Percentiles rank a stretch among this genome's conserved stretches.
Evolutionary conservation across 1,139 yeast genomes (phyloP).

Genomic region (Groenewaldozyma auringiensis): DNA sequence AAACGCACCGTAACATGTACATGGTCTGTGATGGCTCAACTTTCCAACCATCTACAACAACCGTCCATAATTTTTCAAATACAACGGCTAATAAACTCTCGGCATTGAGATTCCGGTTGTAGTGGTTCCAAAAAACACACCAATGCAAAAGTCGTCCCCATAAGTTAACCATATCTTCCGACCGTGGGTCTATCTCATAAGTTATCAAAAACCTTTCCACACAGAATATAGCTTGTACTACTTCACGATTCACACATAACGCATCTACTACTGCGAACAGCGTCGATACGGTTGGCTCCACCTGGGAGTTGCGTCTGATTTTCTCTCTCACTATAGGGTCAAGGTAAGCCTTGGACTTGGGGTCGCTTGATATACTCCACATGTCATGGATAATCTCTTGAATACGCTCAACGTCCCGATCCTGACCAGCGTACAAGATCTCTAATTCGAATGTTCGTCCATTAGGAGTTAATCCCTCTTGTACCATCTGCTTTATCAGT

Average conservation of each 20-base stretch:
- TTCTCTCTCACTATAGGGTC: slow-evolving; percentile 4
- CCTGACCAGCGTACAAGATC: slow-evolving; percentile 25
- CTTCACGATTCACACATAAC: slow-evolving; percentile 23
- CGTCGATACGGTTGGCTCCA: slow-evolving; percentile 24
- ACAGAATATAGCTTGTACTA: slow-evolving; percentile 24
- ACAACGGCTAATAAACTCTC: background rate
- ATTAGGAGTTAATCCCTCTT: slow-evolving; percentile 25
- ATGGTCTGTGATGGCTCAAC: background rate
- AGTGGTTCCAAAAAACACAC: slow-evolving; percentile 7
- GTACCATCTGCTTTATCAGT: slow-evolving; percentile 25
- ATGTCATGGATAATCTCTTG: slow-evolving; percentile 21
- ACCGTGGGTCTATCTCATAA: slow-evolving; percentile 21
- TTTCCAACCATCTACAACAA: background rate
- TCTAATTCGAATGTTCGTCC: slow-evolving; percentile 28
- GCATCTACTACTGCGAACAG: slow-evolving; percentile 27
- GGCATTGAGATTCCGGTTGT: background rate
- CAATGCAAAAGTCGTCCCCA: slow-evolving; percentile 28
- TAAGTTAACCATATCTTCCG: slow-evolving; percentile 16
- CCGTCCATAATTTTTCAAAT: background rate
- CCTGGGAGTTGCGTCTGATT: slow-evolving; percentile 11
- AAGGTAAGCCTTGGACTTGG: background rate
- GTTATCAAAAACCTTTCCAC: slow-evolving; percentile 18
- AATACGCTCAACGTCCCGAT: slow-evolving; percentile 19
- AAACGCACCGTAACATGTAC: background rate
- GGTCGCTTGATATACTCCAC: slow-evolving; percentile 23